phyloP scores from a whole-genome alignment of 2,329 filamentous ascomycete genomes.

The Didymella keratinophila region DNA sequence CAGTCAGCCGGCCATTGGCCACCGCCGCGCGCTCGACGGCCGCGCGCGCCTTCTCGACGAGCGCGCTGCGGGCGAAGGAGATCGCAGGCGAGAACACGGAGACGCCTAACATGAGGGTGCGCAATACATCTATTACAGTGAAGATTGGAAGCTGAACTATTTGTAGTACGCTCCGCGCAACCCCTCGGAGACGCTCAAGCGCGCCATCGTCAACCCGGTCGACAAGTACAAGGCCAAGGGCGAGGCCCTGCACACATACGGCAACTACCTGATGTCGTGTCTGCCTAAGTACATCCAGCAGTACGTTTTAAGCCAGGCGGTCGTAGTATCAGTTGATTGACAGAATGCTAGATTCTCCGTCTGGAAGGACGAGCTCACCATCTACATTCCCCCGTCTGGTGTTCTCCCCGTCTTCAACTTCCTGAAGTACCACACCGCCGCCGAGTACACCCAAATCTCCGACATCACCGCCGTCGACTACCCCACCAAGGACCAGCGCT shows the following conservation, averaged over 20 bases:
- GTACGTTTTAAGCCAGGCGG: constrained; percentile 39
- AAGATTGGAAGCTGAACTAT: too few species aligned
- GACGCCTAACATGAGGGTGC: constrained; percentile 57
- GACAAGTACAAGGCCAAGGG: constrained; percentile 92
- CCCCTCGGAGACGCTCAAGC: constrained; percentile 67
- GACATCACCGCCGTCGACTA: constrained; percentile 96
- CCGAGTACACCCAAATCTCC: constrained; percentile 93
- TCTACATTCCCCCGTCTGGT: constrained; percentile 88
- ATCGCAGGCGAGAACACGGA: constrained; percentile 52
- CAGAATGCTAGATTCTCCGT: constrained; percentile 75
- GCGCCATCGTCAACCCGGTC: constrained; percentile 84
- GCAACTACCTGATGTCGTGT: constrained; percentile 95
- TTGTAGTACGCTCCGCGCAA: constrained; percentile 54
- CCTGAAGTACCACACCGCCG: constrained; percentile 96
- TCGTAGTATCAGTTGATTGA: too few species aligned
- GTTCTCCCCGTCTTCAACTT: constrained; percentile 93
- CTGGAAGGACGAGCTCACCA: constrained; percentile 98
- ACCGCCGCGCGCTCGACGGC: constrained; percentile 46
- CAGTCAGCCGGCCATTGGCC: constrained; percentile 51
- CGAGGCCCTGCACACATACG: constrained; percentile 90
- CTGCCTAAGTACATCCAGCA: constrained; percentile 98
- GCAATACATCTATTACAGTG: constrained; percentile 1
- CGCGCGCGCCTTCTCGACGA: constrained; percentile 55
- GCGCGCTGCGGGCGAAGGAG: constrained; percentile 54
- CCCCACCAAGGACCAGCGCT: constrained; percentile 92